Conservation (phyloP, 106 monocot species). For the Acorus gramineus region DNA sequence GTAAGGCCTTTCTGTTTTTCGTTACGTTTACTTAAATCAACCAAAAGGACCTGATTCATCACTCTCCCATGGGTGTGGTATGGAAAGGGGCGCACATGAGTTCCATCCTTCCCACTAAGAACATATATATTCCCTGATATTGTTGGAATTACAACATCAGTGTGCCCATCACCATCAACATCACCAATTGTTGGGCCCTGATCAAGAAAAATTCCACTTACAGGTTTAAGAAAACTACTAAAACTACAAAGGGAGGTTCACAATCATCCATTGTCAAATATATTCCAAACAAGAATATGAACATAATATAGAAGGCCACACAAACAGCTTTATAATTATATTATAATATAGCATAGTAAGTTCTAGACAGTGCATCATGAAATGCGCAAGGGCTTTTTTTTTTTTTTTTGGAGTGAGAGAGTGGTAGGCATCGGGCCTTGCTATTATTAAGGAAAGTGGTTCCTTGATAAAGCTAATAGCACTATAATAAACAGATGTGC, state of each 20-base stretch:
- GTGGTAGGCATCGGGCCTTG: too few relatives aligned
- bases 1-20: constrained; percentile 70
- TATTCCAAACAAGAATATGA: too few relatives aligned
- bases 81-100: constrained; percentile 68
- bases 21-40: constrained; percentile 62
- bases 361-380: too few relatives aligned
- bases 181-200: constrained; percentile 95
- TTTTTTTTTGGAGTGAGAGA: too few relatives aligned
- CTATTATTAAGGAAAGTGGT: too few relatives aligned
- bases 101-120: constrained; percentile 88
- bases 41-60: constrained; percentile 79
- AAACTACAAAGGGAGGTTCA: background rate
- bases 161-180: constrained; percentile 88
- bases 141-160: constrained; percentile 85
- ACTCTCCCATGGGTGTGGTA: constrained; percentile 81
- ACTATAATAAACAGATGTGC: too few relatives aligned
- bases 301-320: too few relatives aligned
- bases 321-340: too few relatives aligned
- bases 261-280: background rate
- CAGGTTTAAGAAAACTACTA: background rate
- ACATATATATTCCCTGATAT: constrained; percentile 94
- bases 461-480: too few relatives aligned
- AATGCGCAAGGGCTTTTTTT: too few relatives aligned
- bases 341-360: too few relatives aligned
- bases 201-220: constrained; percentile 1